Base-by-base conservation (phyloP, 2,329 filamentous ascomycete species). In the Paecilomyces variotii region DNA sequence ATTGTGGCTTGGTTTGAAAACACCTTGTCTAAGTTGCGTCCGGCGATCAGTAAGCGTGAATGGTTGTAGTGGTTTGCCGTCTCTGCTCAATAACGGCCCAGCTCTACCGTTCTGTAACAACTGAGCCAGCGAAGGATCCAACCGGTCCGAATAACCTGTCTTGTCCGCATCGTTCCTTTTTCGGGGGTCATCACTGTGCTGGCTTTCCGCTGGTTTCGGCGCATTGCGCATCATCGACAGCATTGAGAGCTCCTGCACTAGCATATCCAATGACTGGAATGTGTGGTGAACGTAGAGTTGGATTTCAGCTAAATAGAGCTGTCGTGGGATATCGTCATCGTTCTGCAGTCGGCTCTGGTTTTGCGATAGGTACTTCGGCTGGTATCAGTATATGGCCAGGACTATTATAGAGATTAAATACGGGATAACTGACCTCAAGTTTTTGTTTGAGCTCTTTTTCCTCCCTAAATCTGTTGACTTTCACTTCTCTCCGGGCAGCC, bases 1-100 rank as follows among this genome's bases (percentile, higher is more conserved):
- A 74, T 90, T 97, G 72, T 99, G 94, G 6, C 94, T 91, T 0
- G 91, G 85, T 57, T 90, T 83, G 75, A 99, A 99, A 0, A 99
- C 93, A 2, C 88, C 88, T 59, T 87, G 81, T 60, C 87, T 84
- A 60, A 96, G 75, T 61, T 91, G 87, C 61, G 90, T 85, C 39
- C 94, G 84, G 64, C 82, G 87, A 60, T 88, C 87, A 3, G 95
- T 80, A 25, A 99, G 80, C 1, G 91, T 97, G 69, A 99, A 97
- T 0, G 93, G 93, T 66, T 92, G 86, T 65, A 97, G 79, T 12
- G 94, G 94, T 70, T 90, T 94, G 52, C 94, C 94, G 59, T 87
- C 82, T 61, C 80, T 82, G 62, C 86, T 89, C 26, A 99, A 80
- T 24, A 97, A 79, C 0, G 93, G 90, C 0, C 90, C 90, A 11